Percentiles rank a stretch among this genome's conserved stretches.
Evolutionary conservation across 2,329 filamentous ascomycete genomes (phyloP).

Genomic region (Botrytis medusae): DNA sequence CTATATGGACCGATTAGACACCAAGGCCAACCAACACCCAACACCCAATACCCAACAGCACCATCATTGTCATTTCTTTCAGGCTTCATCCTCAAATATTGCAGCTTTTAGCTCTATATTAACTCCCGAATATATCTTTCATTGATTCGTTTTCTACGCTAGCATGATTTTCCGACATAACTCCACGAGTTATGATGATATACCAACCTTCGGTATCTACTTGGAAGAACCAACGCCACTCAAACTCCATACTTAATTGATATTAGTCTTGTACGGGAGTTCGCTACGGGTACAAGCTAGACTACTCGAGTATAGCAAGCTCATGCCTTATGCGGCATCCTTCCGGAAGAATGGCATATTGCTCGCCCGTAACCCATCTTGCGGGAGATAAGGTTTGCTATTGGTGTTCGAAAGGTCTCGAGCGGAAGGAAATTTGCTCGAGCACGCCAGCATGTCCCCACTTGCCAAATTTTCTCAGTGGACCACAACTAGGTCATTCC

Average conservation of each 20-base stretch:
- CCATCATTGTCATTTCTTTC: background rate
- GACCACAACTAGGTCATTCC: background rate
- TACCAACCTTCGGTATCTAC: background rate
- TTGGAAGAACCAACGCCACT: background rate
- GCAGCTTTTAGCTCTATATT: background rate
- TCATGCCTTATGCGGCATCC: background rate
- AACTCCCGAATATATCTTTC: background rate
- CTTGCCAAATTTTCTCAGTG: background rate
- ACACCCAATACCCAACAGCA: too few relatives aligned
- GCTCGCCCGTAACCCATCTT: background rate
- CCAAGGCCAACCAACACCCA: background rate
- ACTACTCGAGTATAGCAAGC: background rate
- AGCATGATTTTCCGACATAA: background rate
- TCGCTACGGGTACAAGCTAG: background rate
- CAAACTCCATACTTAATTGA: background rate
- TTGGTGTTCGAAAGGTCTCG: background rate
- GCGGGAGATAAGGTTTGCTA: background rate
- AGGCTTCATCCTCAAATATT: background rate
- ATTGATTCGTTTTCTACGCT: background rate
- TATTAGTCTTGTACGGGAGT: background rate
- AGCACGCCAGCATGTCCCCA: conserved; percentile 6
- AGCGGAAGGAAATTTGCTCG: background rate
- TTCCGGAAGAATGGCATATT: too few relatives aligned
- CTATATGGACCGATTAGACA: background rate
- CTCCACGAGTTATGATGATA: conserved; percentile 1